phyloP scores from a whole-genome alignment of 164 flowering plant species.

The Chloranthus sessilifolius region DNA sequence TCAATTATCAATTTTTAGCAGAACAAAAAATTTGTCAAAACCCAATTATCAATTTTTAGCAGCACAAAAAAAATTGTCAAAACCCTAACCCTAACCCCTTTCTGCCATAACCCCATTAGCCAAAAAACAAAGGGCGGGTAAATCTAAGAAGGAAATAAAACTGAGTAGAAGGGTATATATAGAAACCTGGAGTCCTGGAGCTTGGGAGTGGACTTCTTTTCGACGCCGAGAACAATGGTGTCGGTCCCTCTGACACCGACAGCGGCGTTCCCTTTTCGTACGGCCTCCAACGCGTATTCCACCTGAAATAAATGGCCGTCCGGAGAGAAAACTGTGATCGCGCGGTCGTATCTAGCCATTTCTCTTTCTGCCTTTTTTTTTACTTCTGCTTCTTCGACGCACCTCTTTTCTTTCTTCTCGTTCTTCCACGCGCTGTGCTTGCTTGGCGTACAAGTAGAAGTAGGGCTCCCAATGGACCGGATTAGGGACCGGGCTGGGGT shows the following conservation, averaged over 20 bases:
- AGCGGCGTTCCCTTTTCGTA: slow-evolving; percentile 98
- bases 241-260: slow-evolving; percentile 96
- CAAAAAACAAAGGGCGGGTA: not conserved
- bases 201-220: slow-evolving; percentile 89
- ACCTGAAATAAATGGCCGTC: slow-evolving; percentile 98
- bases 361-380: slow-evolving; percentile 5
- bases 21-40: no score
- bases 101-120: no score
- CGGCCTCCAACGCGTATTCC: slow-evolving; percentile 98
- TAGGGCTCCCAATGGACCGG: no score
- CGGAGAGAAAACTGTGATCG: slow-evolving; percentile 98
- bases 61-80: no score
- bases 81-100: no score
- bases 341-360: slow-evolving; percentile 86
- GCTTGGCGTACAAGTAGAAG: no score
- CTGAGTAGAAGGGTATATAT: not conserved
- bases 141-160: no score
- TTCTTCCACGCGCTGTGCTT: no score
- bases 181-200: slow-evolving; percentile 86
- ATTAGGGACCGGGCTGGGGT: no score
- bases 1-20: no score
- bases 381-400: no score
- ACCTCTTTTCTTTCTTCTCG: not conserved
- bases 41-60: no score
- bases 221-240: slow-evolving; percentile 88